Evolutionary conservation across 1,284 basidiomycete genomes (phyloP).

Genomic region (Stereum hirsutum): DNA sequence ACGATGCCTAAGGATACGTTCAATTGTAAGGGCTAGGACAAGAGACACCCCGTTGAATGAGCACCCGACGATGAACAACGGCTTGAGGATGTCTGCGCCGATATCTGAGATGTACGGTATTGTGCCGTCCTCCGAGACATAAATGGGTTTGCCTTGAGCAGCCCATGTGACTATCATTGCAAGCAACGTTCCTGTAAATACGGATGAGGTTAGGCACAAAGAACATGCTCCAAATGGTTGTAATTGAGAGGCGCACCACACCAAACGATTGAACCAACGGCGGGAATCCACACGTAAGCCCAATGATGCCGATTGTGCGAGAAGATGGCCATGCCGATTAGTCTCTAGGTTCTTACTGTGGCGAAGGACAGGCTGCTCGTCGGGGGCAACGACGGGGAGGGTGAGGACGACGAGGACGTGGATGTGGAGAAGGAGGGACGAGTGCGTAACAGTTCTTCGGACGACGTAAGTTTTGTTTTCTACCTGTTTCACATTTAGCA

Average conservation of each 20-base stretch:
- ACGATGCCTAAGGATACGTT: constrained; percentile 53
- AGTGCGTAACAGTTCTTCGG: too few species aligned
- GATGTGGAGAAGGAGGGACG: too few species aligned
- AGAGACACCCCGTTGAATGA: constrained; percentile 52
- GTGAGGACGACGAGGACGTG: too few species aligned
- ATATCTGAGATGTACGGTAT: constrained; percentile 71
- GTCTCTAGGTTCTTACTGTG: too few species aligned
- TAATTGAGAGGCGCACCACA: constrained; percentile 31
- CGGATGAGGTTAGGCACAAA: not conserved
- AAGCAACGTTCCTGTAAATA: constrained; percentile 38
- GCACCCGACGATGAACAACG: constrained; percentile 58
- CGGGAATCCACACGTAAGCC: constrained; percentile 54
- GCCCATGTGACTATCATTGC: constrained; percentile 64
- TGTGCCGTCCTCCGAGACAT: constrained; percentile 36
- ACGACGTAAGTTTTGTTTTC: too few species aligned
- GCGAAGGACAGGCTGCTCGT: too few species aligned
- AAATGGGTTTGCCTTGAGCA: constrained; percentile 36
- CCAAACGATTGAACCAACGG: constrained; percentile 54
- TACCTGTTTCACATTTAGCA: too few species aligned
- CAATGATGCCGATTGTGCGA: constrained; percentile 35
- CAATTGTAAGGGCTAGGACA: constrained; percentile 46
- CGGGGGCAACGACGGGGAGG: too few species aligned
- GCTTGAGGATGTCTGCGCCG: constrained; percentile 61
- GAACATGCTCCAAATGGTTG: not conserved
- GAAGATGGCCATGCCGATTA: constrained; percentile 13